Conservation (phyloP, 73 alveolate genomes). For the Uronychia binucleata region DNA sequence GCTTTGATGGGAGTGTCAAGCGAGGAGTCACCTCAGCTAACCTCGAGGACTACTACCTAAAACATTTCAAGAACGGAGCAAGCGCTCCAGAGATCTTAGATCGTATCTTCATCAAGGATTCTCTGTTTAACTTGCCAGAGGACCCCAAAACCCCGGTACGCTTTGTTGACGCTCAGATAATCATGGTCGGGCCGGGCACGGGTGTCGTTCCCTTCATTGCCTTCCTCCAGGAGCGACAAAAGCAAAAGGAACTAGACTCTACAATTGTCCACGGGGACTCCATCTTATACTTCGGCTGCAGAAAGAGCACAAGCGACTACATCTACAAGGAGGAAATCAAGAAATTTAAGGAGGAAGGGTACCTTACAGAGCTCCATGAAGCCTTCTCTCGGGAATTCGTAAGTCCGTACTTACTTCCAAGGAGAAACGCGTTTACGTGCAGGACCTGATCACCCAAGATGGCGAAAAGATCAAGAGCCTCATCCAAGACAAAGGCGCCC, state of each 20-base stretch:
- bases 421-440: conserved; percentile 83
- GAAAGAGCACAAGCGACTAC: conserved; percentile 78
- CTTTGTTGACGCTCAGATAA: conserved; percentile 23
- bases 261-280: conserved; percentile 40
- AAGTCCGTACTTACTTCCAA: not conserved
- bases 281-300: conserved; percentile 89
- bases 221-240: conserved; percentile 83
- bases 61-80: conserved; percentile 8
- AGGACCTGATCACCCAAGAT: conserved; percentile 72
- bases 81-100: conserved; percentile 1
- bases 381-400: conserved; percentile 90
- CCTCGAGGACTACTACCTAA: conserved; percentile 47
- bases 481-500: conserved; percentile 31
- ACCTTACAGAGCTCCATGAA: conserved; percentile 71
- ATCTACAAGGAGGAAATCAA: conserved; percentile 82
- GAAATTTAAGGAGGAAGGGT: conserved; percentile 54
- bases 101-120: conserved; percentile 44
- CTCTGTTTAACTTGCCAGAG: conserved; percentile 29
- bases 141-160: not conserved
- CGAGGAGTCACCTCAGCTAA: conserved; percentile 77
- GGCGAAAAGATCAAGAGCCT: conserved; percentile 22
- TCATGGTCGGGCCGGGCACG: conserved; percentile 97
- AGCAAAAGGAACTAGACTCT: conserved; percentile 27
- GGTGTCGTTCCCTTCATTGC: conserved; percentile 96
- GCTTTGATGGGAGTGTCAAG: conserved; percentile 58